Base-by-base conservation (phyloP, 768 basidiomycete genomes). In the Coprinellus micaceus region DNA sequence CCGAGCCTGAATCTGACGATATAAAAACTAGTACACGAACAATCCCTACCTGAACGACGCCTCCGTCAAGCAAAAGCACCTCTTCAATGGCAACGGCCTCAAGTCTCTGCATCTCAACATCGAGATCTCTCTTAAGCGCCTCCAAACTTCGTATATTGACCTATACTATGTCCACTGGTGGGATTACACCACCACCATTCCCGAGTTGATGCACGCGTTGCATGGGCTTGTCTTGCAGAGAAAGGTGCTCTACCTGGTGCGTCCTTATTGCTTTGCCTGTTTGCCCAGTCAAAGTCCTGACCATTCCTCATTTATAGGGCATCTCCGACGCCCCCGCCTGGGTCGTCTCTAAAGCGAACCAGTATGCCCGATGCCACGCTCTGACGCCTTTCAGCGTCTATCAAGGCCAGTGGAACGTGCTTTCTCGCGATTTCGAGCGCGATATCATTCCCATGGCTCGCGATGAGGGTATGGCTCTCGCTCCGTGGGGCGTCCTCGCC, bases 201-300 rank as follows among this genome's bases (percentile, higher is more conserved):
- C 79, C 61, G 83, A 86, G 65, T 65, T 84, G 43, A 82, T 85
- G 81, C 73, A 75, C 40, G 65, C 71, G 4, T 67, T 85, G 7
- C 79, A 85, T 59, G 66, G 71, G n/a, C 72, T 85, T 30, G 78
- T 85, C 30, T 65, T 65, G 6, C 60, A 69, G 22, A 77, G 82
- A 17, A 82, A 83, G 60, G 81, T 83, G 2, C 63, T 78, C 2
- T 80, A 79, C 59, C 66, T 71, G 4, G 72, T 72, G 57, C 46
- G 46, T 33, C 44, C n/a, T 28, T 33, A 28, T 11, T n/a, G n/a
- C n/a, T n/a, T n/a, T n/a, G n/a, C 43, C 2, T 19, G n/a, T n/a
- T 58, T 9, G 17, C 7, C 9, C 9, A 17, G 17, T 53, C 21
- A 72, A 69, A 71, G 73, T 33, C n/a, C 33, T 22, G 57, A 2